Base-by-base conservation (phyloP, 768 basidiomycete species). In the Daedaleopsis sinensis region DNA sequence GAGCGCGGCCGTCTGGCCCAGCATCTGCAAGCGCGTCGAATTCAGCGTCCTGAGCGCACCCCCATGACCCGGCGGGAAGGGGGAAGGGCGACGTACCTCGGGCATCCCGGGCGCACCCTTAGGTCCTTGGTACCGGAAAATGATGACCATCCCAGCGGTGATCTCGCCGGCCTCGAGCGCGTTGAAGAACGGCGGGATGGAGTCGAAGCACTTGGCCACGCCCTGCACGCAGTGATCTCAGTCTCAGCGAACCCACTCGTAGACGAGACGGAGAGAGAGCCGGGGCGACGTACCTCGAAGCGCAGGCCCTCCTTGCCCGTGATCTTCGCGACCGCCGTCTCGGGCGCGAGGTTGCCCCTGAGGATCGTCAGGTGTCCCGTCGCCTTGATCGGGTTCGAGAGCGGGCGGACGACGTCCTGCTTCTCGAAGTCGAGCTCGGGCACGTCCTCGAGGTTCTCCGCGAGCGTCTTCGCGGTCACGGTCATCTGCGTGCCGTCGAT, bases 21-120 rank as follows among this genome's bases (percentile, higher is more conserved):
- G 64, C 82, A 84, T 83, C 79, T 49, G 55, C 32, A 58, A 3
- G 23, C 12, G 32, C 50, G 39, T 4, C 39, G 3, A 18, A n/a
- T n/a, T n/a, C n/a, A n/a, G n/a, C 39, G 18, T 10, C 3, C 5
- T 42, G 5, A 32, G 27, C 27, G 27, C 27, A 32, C 27, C 39
- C 39, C 39, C 39, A 42, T 4, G 2, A 42, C 3, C 39, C 39
- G 18, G 21, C 19, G 52, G 49, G 27, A 3, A 21, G 19, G 21
- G 18, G 38, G 48, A 27, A 53, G 52, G 47, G 12, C 27, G 16
- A 53, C 70, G 39, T 57, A 84, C 84, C 78, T 95, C 93, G 10
- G 93, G 93, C 92, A 93, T 94, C 23, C 93, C 93, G 27, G 92
- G 94, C n/a, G 85, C 93, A 27, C 93, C 93, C 72, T 91, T 93